Evolutionary conservation across 202 grass and related monocot species (phyloP), one percentile per base, ranked within the genome.

Genomic region (Carex arenaria): DNA sequence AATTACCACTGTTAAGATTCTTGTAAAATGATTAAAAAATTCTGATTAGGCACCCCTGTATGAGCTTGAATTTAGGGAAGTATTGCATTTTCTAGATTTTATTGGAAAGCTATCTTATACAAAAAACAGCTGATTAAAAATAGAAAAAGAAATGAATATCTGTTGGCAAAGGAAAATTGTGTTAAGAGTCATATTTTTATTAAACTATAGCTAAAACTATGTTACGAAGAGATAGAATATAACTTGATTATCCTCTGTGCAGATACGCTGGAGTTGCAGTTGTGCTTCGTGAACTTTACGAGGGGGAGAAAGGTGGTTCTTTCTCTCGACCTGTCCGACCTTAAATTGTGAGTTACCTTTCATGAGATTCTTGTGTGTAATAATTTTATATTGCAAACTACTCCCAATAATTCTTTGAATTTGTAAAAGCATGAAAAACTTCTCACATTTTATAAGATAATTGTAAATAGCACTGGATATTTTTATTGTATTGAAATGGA

Each of bases 201-300:
- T 75, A 19, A 60, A 57, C 13, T 45, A 15, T 18, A 36, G 51
- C 1, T 36, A 15, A 31, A 31, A 30, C 1, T 51, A 22, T 59
- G 52, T 18, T 43, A 12, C 18, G 43, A 40, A 55, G 31, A 15
- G 75, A 72, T 38, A 9, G 61, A 49, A 49, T 76, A 23, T 62
- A 31, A 20, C 45, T 64, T 82, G 68, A 15, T 71, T 70, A 76
- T 74, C n/a, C 85, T 88, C 88, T 80, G 72, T 86, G 87, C 66
- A 86, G 88, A 88, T n/a, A 66, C 86, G 86, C 96, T 99, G 59
- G 66, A 80, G 69, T 87, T 96, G 56, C 67, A 55, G 42, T 72
- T 94, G 23, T 67, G 89, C 67, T 96, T 96, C 84, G 81, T 93
- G 23, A 91, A 87, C 77, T 89, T 91, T 86, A 89, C 80, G 67